Conservation (phyloP, 495 filamentous ascomycete genomes). For the Neurospora intermedia region DNA sequence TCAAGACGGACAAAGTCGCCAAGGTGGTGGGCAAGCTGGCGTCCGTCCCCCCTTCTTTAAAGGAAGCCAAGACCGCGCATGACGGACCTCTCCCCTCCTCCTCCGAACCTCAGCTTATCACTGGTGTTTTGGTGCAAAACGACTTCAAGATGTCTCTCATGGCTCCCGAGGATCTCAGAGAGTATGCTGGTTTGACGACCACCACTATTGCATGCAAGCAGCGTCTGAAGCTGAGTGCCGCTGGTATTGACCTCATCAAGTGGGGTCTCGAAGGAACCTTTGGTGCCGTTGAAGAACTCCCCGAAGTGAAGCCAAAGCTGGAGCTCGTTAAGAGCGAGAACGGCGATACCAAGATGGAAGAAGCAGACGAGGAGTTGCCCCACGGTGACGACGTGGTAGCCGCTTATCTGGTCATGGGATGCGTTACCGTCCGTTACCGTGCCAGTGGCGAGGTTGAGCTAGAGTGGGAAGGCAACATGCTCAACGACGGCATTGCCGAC, state of each 20-base stretch:
- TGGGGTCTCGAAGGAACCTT: conserved; percentile 95
- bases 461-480: conserved; percentile 96
- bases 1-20: conserved; percentile 88
- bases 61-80: conserved; percentile 7
- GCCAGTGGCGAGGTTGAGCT: conserved; percentile 69
- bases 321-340: conserved; percentile 36
- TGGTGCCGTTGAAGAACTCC: conserved; percentile 66
- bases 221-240: conserved; percentile 70
- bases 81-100: neutral
- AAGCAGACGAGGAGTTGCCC: conserved; percentile 48
- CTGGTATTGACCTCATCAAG: conserved; percentile 79
- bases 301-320: conserved; percentile 29
- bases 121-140: conserved; percentile 88
- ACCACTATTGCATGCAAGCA: conserved; percentile 90
- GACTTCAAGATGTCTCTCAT: conserved; percentile 94
- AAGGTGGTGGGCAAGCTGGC: conserved; percentile 95
- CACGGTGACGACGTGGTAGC: conserved; percentile 32
- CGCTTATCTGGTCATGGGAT: conserved; percentile 81
- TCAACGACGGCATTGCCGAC: conserved; percentile 95
- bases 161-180: conserved; percentile 88
- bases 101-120: conserved; percentile 49
- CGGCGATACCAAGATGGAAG: conserved; percentile 42
- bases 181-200: conserved; percentile 90
- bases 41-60: conserved; percentile 54
- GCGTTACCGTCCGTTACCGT: conserved; percentile 62